Conservation (phyloP, 2,329 filamentous ascomycete genomes). For the Aspergillus sp. region DNA sequence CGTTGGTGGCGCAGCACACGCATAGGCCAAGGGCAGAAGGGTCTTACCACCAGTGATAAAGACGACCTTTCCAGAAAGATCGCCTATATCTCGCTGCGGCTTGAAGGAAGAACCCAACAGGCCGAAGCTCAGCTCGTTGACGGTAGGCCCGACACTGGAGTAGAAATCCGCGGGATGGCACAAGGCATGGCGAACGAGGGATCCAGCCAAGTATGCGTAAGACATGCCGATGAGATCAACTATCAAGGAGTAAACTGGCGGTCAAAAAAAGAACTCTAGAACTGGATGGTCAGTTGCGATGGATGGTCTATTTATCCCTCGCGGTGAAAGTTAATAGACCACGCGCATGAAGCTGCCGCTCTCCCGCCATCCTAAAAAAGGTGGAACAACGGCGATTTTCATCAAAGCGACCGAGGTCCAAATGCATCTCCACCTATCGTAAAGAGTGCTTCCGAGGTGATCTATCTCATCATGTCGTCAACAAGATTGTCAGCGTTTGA, state of each 20-base stretch:
- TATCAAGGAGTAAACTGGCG: background rate
- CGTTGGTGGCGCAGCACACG: background rate
- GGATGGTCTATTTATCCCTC: background rate
- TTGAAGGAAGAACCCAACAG: constrained; percentile 37
- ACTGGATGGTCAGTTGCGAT: background rate
- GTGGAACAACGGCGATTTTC: background rate
- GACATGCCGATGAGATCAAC: background rate
- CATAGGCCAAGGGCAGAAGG: background rate
- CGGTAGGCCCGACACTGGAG: constrained; percentile 33
- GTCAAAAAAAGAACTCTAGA: background rate
- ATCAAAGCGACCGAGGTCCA: background rate
- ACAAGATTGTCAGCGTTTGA: background rate
- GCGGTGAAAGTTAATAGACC: background rate
- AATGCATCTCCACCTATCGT: background rate
- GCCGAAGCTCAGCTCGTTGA: constrained; percentile 36
- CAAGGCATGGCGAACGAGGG: constrained; percentile 23
- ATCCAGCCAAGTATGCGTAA: constrained; percentile 8
- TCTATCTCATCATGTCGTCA: background rate
- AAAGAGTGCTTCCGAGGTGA: background rate
- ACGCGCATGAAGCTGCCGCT: background rate
- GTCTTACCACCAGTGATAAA: constrained; percentile 52
- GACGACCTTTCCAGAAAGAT: constrained; percentile 51
- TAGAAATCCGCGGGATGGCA: constrained; percentile 31
- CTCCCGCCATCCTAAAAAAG: background rate
- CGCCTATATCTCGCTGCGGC: constrained; percentile 46